These are phyloP conservation scores for Spathaspora sp. DNA, from an alignment of 1,139 yeast genomes.

Conservation along the genomic window DNA sequence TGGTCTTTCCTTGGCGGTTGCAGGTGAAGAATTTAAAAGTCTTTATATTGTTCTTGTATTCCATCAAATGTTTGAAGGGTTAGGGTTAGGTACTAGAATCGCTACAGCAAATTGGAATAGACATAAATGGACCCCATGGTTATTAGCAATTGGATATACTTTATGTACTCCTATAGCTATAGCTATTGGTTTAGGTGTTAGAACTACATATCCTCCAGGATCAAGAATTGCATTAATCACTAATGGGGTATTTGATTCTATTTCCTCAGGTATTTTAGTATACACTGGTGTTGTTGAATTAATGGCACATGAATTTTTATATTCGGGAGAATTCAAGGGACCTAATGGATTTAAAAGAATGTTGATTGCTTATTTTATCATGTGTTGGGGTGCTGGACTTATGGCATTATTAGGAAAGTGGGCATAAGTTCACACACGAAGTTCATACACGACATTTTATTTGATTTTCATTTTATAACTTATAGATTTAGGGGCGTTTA, in stretches of 20 bases:
- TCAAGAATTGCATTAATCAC: conserved; percentile 67
- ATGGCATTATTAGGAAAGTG: conserved; percentile 88
- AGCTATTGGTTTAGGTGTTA: conserved; percentile 84
- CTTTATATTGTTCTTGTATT: conserved; percentile 79
- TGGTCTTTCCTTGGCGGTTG: conserved; percentile 71
- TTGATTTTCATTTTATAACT: too few relatives aligned
- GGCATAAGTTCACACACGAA: too few relatives aligned
- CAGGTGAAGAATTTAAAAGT: conserved; percentile 71
- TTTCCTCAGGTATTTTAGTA: conserved; percentile 81
- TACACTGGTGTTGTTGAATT: conserved; percentile 87
- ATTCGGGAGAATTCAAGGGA: conserved; percentile 61
- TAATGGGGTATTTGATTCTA: conserved; percentile 77
- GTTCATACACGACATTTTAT: too few relatives aligned
- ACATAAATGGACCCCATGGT: conserved; percentile 54
- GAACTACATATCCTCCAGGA: conserved; percentile 59
- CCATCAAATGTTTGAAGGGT: conserved; percentile 92
- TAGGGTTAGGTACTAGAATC: conserved; percentile 86
- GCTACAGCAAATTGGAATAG: conserved; percentile 72
- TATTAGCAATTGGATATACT: conserved; percentile 58
- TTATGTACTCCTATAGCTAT: conserved; percentile 82
- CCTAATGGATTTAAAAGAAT: conserved; percentile 40
- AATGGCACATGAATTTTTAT: conserved; percentile 86
- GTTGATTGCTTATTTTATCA: conserved; percentile 36
- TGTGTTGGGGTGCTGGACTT: conserved; percentile 73
- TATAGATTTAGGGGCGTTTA: too few relatives aligned